phyloP scores from a whole-genome alignment of 1,284 basidiomycete species.

The Cystobasidium sp. region DNA sequence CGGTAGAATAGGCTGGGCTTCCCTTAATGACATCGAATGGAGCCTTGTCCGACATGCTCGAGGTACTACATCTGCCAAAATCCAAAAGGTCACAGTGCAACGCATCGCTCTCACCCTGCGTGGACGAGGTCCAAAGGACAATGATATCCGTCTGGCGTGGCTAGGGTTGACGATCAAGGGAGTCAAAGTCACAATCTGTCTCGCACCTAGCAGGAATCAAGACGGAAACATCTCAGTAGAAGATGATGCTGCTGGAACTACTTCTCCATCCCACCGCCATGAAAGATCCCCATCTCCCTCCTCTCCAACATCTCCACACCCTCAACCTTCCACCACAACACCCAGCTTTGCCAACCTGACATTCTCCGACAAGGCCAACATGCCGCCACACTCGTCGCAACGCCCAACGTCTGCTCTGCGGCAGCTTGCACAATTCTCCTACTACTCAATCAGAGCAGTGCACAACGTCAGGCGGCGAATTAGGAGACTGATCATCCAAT shows the following conservation, averaged over 20 bases:
- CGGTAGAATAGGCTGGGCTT: constrained; percentile 33
- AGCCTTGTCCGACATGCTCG: constrained; percentile 8
- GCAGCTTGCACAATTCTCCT: background rate
- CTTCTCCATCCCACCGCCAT: background rate
- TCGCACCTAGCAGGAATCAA: constrained; percentile 3
- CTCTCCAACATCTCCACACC: background rate
- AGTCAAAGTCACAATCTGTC: background rate
- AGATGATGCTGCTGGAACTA: background rate
- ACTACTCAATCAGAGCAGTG: background rate
- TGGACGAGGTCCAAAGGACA: constrained; percentile 30
- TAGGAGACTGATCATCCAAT: background rate
- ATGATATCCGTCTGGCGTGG: constrained; percentile 14
- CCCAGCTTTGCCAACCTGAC: background rate
- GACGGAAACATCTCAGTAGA: background rate
- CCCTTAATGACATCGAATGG: constrained; percentile 34
- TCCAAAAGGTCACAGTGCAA: constrained; percentile 24
- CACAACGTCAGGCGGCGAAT: constrained; percentile 23
- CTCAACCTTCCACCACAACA: background rate
- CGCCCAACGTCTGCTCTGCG: background rate
- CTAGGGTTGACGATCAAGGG: constrained; percentile 23
- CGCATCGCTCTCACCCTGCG: constrained; percentile 27
- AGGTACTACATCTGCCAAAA: constrained; percentile 22
- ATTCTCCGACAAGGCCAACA: background rate
- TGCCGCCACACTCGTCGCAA: background rate
- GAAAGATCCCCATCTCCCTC: background rate